Base-by-base conservation (phyloP, 192 early-diverging fungal species). In the Coemansia pectinata region DNA sequence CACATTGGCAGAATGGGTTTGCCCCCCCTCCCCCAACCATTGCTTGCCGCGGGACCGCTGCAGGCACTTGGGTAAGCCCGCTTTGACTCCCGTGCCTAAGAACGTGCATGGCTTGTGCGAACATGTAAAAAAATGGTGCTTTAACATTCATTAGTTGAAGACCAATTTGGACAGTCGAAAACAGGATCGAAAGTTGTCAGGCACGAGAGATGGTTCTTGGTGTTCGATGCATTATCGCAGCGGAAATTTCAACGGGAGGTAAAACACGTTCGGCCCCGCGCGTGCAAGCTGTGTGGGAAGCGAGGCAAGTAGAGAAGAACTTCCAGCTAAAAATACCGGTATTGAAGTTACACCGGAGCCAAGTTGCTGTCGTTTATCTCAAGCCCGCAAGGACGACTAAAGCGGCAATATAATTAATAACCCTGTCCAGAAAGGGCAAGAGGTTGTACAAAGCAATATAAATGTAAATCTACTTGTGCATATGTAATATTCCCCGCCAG, bases 1-100 rank as follows among this genome's bases (percentile, higher is more conserved):
- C 29, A 2, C 19, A 19, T 5, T 23, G 3, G 59, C 59, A 61
- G n/a, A 61, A 61, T 61, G 59, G 59, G 59, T 39, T 61, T 61
- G 14, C 5, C 34, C 8, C 34, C 36, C 57, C 36, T 19, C 33
- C n/a, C 59, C 55, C 27, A 58, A 29, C 31, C 15, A 7, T 15
- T 31, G 34, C 36, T 14, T 39, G 14, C 7, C 59, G 10, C 34
- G 36, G 55, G 59, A 61, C 59, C 59, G 36, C 34, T 39, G 29
- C 27, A n/a, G 8, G n/a, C n/a, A 19, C 47, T 47, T 47, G 45
- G 42, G 12, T 17, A 47, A 21, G 12, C 47, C 47, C 47, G 47
- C 47, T 19, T 50, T 50, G 47, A 50, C 47, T 50, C 47, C 47
- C 47, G 47, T 50, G 47, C n/a, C 19, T 50, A 21, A 21, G 21